phyloP scores from a whole-genome alignment of 257 asterid genomes.

The Fraxinus anomala region DNA sequence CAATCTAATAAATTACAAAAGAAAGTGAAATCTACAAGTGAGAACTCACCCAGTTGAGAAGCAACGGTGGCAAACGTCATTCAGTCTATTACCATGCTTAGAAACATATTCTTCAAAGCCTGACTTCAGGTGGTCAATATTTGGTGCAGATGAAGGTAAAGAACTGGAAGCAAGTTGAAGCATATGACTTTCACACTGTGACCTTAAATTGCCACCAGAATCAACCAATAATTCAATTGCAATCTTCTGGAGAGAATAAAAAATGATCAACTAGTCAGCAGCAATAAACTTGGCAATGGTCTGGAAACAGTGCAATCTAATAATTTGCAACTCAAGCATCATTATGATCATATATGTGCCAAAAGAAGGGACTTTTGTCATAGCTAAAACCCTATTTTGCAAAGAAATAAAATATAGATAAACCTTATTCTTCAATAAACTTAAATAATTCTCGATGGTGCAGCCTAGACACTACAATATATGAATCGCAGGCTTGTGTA shows the following conservation, averaged over 20 bases:
- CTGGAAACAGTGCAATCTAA: slow-evolving; percentile 17
- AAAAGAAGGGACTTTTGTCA: slow-evolving; percentile 2
- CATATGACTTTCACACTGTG: slow-evolving; percentile 37
- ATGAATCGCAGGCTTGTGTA: not conserved
- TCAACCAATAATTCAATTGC: slow-evolving; percentile 70
- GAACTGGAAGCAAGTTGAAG: slow-evolving; percentile 45
- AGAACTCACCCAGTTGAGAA: slow-evolving; percentile 59
- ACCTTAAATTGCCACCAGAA: slow-evolving; percentile 40
- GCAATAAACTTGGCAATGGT: slow-evolving; percentile 21
- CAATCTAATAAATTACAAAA: slow-evolving; percentile 15
- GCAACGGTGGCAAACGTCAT: slow-evolving; percentile 57
- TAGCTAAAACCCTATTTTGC: slow-evolving; percentile 18
- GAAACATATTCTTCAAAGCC: slow-evolving; percentile 70
- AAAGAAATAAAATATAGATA: not conserved
- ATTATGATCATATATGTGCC: slow-evolving; percentile 16
- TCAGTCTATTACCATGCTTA: slow-evolving; percentile 61
- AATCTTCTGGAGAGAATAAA: slow-evolving; percentile 56
- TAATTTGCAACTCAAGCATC: slow-evolving; percentile 19
- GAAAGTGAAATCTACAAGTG: slow-evolving; percentile 10
- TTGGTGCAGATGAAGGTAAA: slow-evolving; percentile 42
- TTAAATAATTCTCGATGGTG: not conserved
- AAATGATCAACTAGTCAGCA: slow-evolving; percentile 31
- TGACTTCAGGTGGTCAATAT: slow-evolving; percentile 55
- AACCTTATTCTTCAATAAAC: not conserved
- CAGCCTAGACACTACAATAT: not conserved